Base-by-base conservation (phyloP, 371 early-diverging fungal genomes). In the Saksenaea vasiformis region DNA sequence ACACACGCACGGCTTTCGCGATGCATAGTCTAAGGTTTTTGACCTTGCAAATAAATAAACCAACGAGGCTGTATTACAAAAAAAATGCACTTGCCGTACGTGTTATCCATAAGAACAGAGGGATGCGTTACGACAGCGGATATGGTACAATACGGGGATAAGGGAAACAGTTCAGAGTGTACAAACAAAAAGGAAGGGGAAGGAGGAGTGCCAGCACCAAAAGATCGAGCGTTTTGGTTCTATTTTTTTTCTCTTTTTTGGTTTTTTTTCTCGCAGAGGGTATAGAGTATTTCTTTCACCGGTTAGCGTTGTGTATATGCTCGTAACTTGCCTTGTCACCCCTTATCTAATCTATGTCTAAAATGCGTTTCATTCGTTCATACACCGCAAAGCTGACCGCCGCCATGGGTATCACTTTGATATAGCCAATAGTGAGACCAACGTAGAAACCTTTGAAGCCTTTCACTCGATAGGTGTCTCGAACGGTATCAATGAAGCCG, bases 341-440 rank as follows among this genome's bases (percentile, higher is more conserved):
- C 17, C 8, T 22, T 1, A 22, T 47, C 43, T 74, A 90, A 56
- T 85, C 87, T 38, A 92, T 80, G 44, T 87, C 82, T 35, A 91
- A 67, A 19, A 83, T 14, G 44, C 62, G 68, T 70, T 92, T 91
- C 90, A 90, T 86, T 56, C 80, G 77, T 62, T 92, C 93, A 74
- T 97, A 97, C 3, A 89, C 86, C 41, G 85, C 88, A 70, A 96
- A 96, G n/a, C 90, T 87, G 26, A 94, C 88, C 5, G 95, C 96
- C 51, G 85, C 85, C 95, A 96, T 94, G 9, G 98, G 98, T 27
- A 88, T 85, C 2, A 97, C 94, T 77, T 98, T 98, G 59, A 97
- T 75, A 70, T 94, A 98, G 35, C 96, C 96, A 67, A 98, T 96
- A n/a, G 89, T 92, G 59, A 98, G 77, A n/a, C 97, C 97, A n/a